A percentile compares a stretch with the other conserved stretches of the same genome.
These are phyloP conservation scores for Pleurotus citrinopileatus DNA, from an alignment of 768 basidiomycete genomes.

Conservation along the genomic window DNA sequence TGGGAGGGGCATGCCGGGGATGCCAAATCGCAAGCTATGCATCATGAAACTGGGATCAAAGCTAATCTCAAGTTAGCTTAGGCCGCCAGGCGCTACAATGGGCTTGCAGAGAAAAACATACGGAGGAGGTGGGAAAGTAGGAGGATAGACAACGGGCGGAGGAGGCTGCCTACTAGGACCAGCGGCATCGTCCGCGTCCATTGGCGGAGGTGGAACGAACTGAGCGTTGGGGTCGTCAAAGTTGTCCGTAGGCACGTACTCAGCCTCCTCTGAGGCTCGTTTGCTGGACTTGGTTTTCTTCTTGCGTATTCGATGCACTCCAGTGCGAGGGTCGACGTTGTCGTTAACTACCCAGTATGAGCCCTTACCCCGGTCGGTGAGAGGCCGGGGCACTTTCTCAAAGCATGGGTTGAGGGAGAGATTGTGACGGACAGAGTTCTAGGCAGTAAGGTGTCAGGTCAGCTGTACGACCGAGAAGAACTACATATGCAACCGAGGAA, in stretches of 20 bases:
- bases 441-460: constrained; percentile 24
- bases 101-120: constrained; percentile 30
- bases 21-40: constrained; percentile 57
- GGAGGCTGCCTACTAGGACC: constrained; percentile 57
- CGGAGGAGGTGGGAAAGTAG: constrained; percentile 53
- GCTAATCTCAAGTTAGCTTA: constrained; percentile 67
- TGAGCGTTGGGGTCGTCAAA: constrained; percentile 57
- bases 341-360: constrained; percentile 94
- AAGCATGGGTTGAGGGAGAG: constrained; percentile 89
- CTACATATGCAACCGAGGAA: constrained; percentile 30
- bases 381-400: constrained; percentile 87
- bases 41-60: constrained; percentile 72
- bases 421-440: constrained; percentile 93
- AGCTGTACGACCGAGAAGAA: constrained; percentile 27
- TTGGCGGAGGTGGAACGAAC: constrained; percentile 49
- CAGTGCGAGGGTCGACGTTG: constrained; percentile 84
- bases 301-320: constrained; percentile 85
- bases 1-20: constrained; percentile 52
- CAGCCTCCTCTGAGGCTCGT: constrained; percentile 55
- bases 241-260: constrained; percentile 55
- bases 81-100: too few species aligned
- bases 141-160: constrained; percentile 35
- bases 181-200: constrained; percentile 54
- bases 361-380: constrained; percentile 88
- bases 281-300: constrained; percentile 70